Evolutionary conservation across 129 eudicot species (phyloP), one percentile per base, ranked within the genome.

Genomic region (Chrysanthemum seticuspe): DNA sequence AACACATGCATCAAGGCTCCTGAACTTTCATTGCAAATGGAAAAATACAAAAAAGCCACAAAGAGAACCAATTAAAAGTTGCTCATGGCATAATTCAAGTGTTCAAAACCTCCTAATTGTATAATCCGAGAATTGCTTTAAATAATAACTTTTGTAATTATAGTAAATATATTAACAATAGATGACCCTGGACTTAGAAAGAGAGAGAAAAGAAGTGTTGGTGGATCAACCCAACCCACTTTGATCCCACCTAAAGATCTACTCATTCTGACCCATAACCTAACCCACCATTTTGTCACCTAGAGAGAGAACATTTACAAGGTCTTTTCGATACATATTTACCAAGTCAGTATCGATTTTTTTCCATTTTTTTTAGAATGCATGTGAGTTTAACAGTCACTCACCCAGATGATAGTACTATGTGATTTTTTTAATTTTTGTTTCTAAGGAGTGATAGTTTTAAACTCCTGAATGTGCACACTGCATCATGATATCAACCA

Each of bases 401-500:
- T 9, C 10, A 16, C 27, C 62, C 18, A 13, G 62, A 57, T 57
- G 62, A 57, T 57, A 7, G 31, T 4, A 11, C 13, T 27, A 57
- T 2, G 62, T 57, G 13, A 57, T 57, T 57, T 13, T 57, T 57
- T 12, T 18, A 3, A 31, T 4, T 31, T 31, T 31, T 31, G 36
- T 31, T 31, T 31, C 36, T 31, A 31, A 31, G 36, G 13, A 57
- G 62, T 57, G 23, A 57, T 12, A 57, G 13, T 18, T 14, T 15
- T 16, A 57, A 18, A 57, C 10, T 16, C 23, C 5, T 57, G 13
- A 57, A 57, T 18, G 13, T 13, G 23, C 23, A 57, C 29, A 9
- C 62, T 27, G 23, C 62, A 57, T 15, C 62, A 57, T 57, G 62
- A 57, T 19, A 57, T 31, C 15, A 60, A 61, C 19, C 56, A 34